phyloP scores from a whole-genome alignment of 2,329 filamentous ascomycete genomes.

The Fusarium napiforme region DNA sequence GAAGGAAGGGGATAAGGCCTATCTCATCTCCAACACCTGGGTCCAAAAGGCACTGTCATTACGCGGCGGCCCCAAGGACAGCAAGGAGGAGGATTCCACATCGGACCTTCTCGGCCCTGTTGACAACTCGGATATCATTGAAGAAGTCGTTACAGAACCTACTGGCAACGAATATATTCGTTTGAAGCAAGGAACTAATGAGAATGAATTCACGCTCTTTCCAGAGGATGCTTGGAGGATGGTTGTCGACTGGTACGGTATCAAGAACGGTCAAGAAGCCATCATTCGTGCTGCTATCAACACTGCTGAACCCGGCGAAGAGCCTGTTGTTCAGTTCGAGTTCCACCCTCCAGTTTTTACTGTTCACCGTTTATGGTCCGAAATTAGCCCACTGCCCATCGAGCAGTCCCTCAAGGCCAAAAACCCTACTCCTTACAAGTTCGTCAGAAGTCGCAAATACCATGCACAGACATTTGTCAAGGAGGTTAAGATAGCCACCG shows the following conservation, averaged over 20 bases:
- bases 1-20: constrained; percentile 80
- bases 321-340: constrained; percentile 81
- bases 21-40: constrained; percentile 83
- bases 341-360: constrained; percentile 86
- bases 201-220: constrained; percentile 81
- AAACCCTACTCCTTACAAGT: constrained; percentile 69
- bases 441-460: constrained; percentile 77
- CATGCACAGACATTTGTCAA: constrained; percentile 80
- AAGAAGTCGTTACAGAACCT: constrained; percentile 66
- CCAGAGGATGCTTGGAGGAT: constrained; percentile 84
- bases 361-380: constrained; percentile 80
- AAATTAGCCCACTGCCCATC: constrained; percentile 65
- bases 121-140: constrained; percentile 86
- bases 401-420: constrained; percentile 70
- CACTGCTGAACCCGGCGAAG: constrained; percentile 67
- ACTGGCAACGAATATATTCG: constrained; percentile 72
- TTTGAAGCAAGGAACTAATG: constrained; percentile 74
- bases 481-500: constrained; percentile 74
- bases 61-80: constrained; percentile 66
- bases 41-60: constrained; percentile 77
- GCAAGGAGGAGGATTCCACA: constrained; percentile 67
- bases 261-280: constrained; percentile 74
- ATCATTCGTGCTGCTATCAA: constrained; percentile 84
- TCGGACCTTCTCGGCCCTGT: constrained; percentile 78
- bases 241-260: constrained; percentile 83